phyloP scores from a whole-genome alignment of 176 grass and related monocot genomes.

The Oryza meridionalis region DNA sequence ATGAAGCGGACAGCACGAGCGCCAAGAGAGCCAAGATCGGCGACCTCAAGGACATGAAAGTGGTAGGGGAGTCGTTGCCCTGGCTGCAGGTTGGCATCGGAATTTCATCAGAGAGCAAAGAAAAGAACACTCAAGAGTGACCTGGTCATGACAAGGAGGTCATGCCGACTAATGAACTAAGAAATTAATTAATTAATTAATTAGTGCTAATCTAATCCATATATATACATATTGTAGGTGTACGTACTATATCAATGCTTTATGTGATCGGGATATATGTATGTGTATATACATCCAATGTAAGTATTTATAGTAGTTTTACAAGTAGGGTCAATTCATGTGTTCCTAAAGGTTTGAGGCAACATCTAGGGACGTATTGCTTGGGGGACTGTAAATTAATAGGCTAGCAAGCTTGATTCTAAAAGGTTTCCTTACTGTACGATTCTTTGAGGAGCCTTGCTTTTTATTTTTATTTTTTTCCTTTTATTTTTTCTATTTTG shows the following conservation, averaged over 20 bases:
- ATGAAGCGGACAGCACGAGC: constrained; percentile 68
- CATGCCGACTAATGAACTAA: constrained; percentile 9
- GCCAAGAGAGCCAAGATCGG: constrained; percentile 59
- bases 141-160: neutral
- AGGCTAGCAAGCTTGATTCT: constrained; percentile 15
- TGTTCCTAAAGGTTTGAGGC: neutral
- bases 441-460: neutral
- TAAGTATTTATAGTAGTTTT: neutral
- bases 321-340: constrained; percentile 6
- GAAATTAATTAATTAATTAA: neutral
- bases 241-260: neutral
- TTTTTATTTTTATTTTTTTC: too few species aligned
- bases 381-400: constrained; percentile 13
- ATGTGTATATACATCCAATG: constrained; percentile 1
- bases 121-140: constrained; percentile 26
- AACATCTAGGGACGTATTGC: constrained; percentile 1
- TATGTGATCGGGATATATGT: constrained; percentile 22
- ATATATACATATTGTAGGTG: constrained; percentile 18
- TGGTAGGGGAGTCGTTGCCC: constrained; percentile 56
- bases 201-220: neutral
- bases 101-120: constrained; percentile 38
- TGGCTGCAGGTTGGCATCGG: constrained; percentile 87
- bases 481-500: neutral
- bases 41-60: constrained; percentile 75
- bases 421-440: neutral